A percentile compares a stretch with the other conserved stretches of the same genome.
phyloP scores from a whole-genome alignment of 225 moss, liverwort and hornwort genomes.

The Pseudisothecium myosuroides region DNA sequence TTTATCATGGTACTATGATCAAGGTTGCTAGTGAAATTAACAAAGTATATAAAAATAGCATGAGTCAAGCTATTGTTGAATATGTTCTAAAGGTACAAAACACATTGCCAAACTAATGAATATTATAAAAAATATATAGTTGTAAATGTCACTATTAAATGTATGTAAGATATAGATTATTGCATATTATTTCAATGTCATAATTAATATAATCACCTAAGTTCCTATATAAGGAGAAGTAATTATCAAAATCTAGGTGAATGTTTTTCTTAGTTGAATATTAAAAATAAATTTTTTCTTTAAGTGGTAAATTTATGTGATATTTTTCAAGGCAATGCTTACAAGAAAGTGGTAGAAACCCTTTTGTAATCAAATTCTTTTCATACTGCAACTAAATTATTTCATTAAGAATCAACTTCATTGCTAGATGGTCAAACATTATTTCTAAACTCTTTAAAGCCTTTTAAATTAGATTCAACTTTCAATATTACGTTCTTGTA shows the following conservation, averaged over 20 bases:
- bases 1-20: constrained; percentile 45
- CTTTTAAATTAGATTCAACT: background rate
- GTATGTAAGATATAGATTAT: too few species aligned
- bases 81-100: constrained; percentile 50
- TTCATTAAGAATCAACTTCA: background rate
- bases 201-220: too few species aligned
- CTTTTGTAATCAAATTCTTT: background rate
- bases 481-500: background rate
- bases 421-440: background rate
- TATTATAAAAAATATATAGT: background rate
- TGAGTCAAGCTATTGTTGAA: constrained; percentile 69
- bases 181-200: too few species aligned
- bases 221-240: accelerated
- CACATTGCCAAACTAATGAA: too few species aligned
- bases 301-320: background rate
- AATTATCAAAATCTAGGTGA: background rate
- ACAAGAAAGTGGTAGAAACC: too few species aligned
- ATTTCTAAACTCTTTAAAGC: background rate
- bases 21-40: constrained; percentile 53
- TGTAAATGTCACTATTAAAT: background rate
- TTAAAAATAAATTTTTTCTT: too few species aligned
- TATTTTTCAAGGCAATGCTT: accelerated
- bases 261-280: too few species aligned
- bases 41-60: constrained; percentile 54
- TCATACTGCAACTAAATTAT: too few species aligned